A percentile compares a stretch with the other conserved stretches of the same genome.
Conservation (phyloP, 2,329 filamentous ascomycete species). For the Clonostachys rosea region DNA sequence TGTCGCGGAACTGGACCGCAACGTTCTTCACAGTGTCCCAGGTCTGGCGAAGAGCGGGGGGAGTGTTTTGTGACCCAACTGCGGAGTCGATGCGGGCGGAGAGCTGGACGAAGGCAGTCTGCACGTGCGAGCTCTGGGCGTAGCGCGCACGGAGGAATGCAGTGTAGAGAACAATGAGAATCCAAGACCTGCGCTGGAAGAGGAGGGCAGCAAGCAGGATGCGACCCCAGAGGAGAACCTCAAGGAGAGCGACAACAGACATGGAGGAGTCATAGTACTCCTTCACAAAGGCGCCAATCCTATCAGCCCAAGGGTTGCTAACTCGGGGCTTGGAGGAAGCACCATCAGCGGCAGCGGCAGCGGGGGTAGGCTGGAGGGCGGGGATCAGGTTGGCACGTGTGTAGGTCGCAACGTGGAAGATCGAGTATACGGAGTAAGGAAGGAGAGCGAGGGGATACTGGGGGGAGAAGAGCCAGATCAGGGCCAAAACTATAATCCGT, state of each 20-base stretch:
- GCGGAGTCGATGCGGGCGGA: constrained; percentile 75
- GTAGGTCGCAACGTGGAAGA: constrained; percentile 98
- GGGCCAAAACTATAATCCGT: constrained; percentile 67
- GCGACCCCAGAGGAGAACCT: constrained; percentile 84
- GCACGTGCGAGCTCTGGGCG: constrained; percentile 89
- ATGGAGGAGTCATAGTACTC: constrained; percentile 96
- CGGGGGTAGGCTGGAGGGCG: constrained; percentile 64
- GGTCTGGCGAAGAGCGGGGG: constrained; percentile 70
- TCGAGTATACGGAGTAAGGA: constrained; percentile 92
- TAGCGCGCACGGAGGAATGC: constrained; percentile 88
- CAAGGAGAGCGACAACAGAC: constrained; percentile 84
- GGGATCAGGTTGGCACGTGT: constrained; percentile 90
- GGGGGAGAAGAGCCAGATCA: constrained; percentile 89
- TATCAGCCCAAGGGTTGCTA: constrained; percentile 65
- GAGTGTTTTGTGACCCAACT: constrained; percentile 81
- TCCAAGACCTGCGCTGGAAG: constrained; percentile 89
- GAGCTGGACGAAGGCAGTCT: constrained; percentile 70
- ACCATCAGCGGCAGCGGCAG: constrained; percentile 49
- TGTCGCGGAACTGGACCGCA: constrained; percentile 69
- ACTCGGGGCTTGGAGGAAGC: constrained; percentile 47
- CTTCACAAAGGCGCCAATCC: constrained; percentile 92
- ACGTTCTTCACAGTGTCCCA: constrained; percentile 78
- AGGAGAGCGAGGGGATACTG: constrained; percentile 88
- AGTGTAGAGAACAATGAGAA: constrained; percentile 81
- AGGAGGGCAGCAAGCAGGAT: constrained; percentile 75